phyloP scores from a whole-genome alignment of 148 eudicot species.

The Polygonum aviculare region DNA sequence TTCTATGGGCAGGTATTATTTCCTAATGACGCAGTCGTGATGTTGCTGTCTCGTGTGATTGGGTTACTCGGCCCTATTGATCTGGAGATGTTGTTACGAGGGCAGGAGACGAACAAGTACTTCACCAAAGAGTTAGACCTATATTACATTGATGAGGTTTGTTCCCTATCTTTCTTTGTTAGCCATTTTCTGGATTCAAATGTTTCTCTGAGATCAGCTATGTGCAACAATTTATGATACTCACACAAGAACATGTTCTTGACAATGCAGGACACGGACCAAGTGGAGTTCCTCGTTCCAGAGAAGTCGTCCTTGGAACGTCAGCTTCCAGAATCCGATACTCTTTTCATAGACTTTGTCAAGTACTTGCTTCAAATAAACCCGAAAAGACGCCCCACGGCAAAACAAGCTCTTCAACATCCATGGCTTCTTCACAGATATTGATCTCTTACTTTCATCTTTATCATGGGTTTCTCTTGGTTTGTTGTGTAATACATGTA shows the following conservation, averaged over 20 bases:
- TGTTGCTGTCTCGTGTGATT: slow-evolving; percentile 73
- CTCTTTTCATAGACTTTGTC: slow-evolving; percentile 55
- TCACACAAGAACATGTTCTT: neutral
- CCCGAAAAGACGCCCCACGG: slow-evolving; percentile 73
- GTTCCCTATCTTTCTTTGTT: slow-evolving; percentile 14
- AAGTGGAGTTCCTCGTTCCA: slow-evolving; percentile 63
- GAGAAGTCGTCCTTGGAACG: slow-evolving; percentile 63
- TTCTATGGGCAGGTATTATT: slow-evolving; percentile 59
- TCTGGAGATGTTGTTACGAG: slow-evolving; percentile 61
- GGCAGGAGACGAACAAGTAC: slow-evolving; percentile 83
- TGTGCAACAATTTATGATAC: no score
- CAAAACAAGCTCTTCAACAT: slow-evolving; percentile 72
- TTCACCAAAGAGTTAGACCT: slow-evolving; percentile 77
- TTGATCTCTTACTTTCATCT: slow-evolving; percentile 8
- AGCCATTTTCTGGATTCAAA: neutral
- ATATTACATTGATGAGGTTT: slow-evolving; percentile 65
- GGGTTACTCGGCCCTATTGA: slow-evolving; percentile 86
- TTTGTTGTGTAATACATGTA: slow-evolving; percentile 7
- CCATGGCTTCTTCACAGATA: slow-evolving; percentile 77
- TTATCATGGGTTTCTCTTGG: neutral
- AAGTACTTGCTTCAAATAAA: slow-evolving; percentile 66
- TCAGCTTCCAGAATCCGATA: slow-evolving; percentile 59
- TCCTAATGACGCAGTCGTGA: slow-evolving; percentile 65
- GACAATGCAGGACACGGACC: slow-evolving; percentile 53
- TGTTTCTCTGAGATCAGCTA: neutral